phyloP scores from a whole-genome alignment of 2,329 filamentous ascomycete species.

The Elsinoe arachidis region DNA sequence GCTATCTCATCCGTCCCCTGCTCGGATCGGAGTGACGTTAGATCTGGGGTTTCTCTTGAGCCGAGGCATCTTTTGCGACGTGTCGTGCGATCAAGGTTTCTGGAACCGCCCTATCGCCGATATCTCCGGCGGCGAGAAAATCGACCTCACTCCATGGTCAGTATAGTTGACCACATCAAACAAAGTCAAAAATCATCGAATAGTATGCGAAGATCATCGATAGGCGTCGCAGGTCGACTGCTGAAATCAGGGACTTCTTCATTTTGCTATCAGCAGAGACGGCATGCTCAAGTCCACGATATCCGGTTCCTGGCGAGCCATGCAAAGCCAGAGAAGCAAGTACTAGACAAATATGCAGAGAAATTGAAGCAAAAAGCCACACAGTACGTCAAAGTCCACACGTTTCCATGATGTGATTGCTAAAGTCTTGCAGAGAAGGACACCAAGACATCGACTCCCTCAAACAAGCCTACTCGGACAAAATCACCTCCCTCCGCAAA shows the following conservation, averaged over 20 bases:
- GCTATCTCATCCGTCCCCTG: neutral
- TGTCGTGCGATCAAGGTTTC: neutral
- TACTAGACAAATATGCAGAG: conserved; percentile 76
- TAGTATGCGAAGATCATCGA: neutral
- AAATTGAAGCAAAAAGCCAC: conserved; percentile 79
- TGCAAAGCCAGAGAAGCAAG: conserved; percentile 49
- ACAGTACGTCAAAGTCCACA: conserved; percentile 37
- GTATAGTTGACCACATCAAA: neutral
- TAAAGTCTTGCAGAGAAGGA: conserved; percentile 42
- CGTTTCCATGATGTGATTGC: neutral
- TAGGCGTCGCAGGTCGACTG: neutral
- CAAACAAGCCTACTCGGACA: conserved; percentile 74
- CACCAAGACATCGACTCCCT: conserved; percentile 62
- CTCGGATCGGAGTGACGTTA: neutral
- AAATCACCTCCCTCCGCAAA: conserved; percentile 64
- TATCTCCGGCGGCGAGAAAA: conserved; percentile 7
- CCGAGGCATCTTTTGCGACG: neutral
- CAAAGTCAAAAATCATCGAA: neutral
- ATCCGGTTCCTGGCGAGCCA: conserved; percentile 83
- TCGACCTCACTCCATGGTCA: neutral
- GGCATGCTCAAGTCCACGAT: conserved; percentile 89
- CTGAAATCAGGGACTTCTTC: conserved; percentile 2
- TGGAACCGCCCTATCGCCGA: neutral
- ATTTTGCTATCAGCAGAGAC: conserved; percentile 48
- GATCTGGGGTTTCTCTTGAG: neutral